A percentile compares a stretch with the other conserved stretches of the same genome.
phyloP scores from a whole-genome alignment of 345 rosid species.

The Eucalyptus erythrocorys region DNA sequence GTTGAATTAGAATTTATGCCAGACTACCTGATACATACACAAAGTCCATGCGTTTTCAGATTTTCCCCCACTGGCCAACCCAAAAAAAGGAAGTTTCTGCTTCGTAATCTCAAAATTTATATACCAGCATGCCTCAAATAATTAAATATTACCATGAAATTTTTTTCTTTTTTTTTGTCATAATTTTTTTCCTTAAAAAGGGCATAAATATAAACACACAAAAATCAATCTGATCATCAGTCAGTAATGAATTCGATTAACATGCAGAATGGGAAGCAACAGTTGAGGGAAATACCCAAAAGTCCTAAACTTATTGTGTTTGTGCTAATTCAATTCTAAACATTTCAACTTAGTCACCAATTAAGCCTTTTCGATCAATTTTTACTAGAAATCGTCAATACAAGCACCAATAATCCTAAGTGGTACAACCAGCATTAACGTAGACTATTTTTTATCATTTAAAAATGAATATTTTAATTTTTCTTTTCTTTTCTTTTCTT shows the following conservation, averaged over 20 bases:
- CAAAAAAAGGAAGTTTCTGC: not conserved
- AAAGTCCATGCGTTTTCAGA: not conserved
- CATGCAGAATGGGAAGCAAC: not conserved
- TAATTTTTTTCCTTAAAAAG: not conserved
- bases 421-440: fast-evolving
- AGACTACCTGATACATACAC: not conserved
- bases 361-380: too few relatives aligned
- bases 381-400: fast-evolving
- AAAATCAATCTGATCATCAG: not conserved
- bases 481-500: fast-evolving
- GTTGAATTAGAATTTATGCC: not conserved
- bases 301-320: too few relatives aligned
- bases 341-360: not conserved
- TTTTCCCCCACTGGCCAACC: not conserved
- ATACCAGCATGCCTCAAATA: not conserved
- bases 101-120: not conserved
- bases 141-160: not conserved
- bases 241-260: not conserved
- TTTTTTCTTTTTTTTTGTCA: too few relatives aligned
- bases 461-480: too few relatives aligned
- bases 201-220: not conserved
- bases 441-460: too few relatives aligned
- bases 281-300: not conserved
- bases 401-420: too few relatives aligned
- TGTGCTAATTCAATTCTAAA: not conserved